Conservation (phyloP, 441 rosid genomes). For the Adansonia rubrostipa region DNA sequence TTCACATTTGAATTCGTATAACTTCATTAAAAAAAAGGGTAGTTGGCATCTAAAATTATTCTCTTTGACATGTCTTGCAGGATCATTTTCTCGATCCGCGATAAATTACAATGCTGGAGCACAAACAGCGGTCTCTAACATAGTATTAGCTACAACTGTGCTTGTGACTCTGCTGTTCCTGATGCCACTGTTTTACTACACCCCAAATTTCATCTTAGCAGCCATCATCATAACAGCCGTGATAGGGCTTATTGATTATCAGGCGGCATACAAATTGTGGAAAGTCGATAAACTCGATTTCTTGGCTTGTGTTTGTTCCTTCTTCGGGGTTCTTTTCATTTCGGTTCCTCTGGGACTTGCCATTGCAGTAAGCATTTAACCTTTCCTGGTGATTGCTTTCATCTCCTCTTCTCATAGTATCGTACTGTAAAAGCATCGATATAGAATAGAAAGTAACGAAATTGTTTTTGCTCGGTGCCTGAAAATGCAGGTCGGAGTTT, state of each 20-base stretch:
- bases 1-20: neutral
- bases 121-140: constrained; percentile 77
- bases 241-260: constrained; percentile 84
- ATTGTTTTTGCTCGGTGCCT: neutral
- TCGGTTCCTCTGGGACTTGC: constrained; percentile 93
- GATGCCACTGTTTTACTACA: constrained; percentile 93
- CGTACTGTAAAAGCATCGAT: neutral
- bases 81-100: constrained; percentile 92
- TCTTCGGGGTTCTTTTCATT: constrained; percentile 92
- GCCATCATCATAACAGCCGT: constrained; percentile 97
- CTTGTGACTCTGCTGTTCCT: constrained; percentile 86
- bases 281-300: constrained; percentile 96
- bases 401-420: neutral
- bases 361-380: constrained; percentile 63
- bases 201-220: constrained; percentile 80
- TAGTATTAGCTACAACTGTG: constrained; percentile 82
- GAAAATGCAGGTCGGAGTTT: constrained; percentile 76
- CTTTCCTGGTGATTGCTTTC: neutral
- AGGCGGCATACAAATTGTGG: constrained; percentile 68
- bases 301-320: constrained; percentile 78
- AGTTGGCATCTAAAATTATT: constrained; percentile 11
- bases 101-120: constrained; percentile 97
- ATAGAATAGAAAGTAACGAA: neutral
- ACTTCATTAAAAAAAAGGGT: neutral
- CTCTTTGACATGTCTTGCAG: constrained; percentile 39